phyloP scores from a whole-genome alignment of 139 green algal genomes.

The Pseudopediastrum boryanum region DNA sequence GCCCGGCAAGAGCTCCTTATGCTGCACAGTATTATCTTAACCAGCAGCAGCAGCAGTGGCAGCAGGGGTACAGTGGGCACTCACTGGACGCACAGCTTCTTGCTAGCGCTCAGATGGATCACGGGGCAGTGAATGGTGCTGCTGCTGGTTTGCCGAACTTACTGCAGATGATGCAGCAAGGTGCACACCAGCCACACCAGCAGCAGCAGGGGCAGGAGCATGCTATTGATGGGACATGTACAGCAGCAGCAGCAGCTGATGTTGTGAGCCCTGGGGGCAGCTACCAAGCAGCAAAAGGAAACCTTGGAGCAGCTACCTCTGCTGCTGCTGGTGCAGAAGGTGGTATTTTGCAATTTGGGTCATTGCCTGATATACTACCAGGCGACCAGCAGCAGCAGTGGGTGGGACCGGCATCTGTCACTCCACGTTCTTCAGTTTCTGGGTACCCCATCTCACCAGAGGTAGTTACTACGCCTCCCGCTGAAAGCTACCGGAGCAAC shows the following conservation, averaged over 20 bases:
- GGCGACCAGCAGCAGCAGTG: neutral
- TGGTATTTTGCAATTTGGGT: neutral
- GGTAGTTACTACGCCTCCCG: neutral
- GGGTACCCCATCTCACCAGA: neutral
- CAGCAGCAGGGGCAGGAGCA: neutral
- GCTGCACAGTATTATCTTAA: neutral
- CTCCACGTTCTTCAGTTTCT: neutral
- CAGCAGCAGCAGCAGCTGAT: neutral
- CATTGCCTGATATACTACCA: neutral
- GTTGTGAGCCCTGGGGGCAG: too few species aligned
- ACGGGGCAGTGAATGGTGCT: neutral
- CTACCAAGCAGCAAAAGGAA: too few species aligned
- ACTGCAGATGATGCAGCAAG: neutral
- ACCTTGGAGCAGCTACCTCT: neutral
- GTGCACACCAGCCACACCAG: conserved; percentile 3
- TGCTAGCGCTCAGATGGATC: neutral
- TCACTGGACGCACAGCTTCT: neutral
- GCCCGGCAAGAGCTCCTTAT: neutral
- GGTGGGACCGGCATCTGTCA: neutral
- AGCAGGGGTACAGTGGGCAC: neutral
- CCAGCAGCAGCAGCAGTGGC: conserved; percentile 8
- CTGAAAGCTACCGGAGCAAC: conserved; percentile 5
- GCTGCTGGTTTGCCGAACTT: neutral
- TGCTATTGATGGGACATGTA: neutral
- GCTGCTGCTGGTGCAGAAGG: neutral